Conservation (phyloP, 805 yeast genomes). For the Lipomyces kockii region DNA sequence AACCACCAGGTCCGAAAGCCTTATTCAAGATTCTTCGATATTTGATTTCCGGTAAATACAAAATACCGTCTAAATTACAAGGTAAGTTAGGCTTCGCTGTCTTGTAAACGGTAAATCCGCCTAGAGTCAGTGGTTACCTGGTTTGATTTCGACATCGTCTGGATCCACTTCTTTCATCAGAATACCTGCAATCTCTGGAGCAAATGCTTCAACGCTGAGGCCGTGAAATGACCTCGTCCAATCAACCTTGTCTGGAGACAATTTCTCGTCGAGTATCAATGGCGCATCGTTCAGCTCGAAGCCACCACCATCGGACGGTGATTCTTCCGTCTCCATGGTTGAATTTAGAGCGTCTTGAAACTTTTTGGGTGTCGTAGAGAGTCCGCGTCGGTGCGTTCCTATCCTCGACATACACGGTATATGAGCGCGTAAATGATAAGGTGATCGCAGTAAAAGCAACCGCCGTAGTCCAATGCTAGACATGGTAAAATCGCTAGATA, state of each 20-base stretch:
- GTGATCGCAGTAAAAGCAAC: not conserved
- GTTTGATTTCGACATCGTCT: constrained; percentile 88
- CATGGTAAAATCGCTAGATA: not conserved
- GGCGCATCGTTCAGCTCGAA: constrained; percentile 22
- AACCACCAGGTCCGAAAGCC: constrained; percentile 98
- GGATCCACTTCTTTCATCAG: constrained; percentile 65
- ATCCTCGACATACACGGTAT: not conserved
- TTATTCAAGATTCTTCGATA: constrained; percentile 85
- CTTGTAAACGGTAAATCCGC: not conserved
- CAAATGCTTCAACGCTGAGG: constrained; percentile 77
- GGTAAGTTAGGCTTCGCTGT: constrained; percentile 2
- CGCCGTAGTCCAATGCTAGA: not conserved
- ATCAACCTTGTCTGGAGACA: constrained; percentile 46
- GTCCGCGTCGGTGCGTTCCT: not conserved
- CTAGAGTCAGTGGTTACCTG: constrained; percentile 45
- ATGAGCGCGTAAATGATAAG: not conserved
- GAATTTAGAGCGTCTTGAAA: not conserved
- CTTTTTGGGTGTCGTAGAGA: not conserved
- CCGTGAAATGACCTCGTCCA: constrained; percentile 93
- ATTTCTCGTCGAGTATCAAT: not conserved
- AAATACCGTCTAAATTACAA: constrained; percentile 65
- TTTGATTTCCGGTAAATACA: constrained; percentile 93
- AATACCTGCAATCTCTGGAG: constrained; percentile 60
- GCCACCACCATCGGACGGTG: not conserved
- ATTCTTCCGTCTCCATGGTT: not conserved